Conservation (phyloP, 192 early-diverging fungal genomes). For the Gigaspora rosea region DNA sequence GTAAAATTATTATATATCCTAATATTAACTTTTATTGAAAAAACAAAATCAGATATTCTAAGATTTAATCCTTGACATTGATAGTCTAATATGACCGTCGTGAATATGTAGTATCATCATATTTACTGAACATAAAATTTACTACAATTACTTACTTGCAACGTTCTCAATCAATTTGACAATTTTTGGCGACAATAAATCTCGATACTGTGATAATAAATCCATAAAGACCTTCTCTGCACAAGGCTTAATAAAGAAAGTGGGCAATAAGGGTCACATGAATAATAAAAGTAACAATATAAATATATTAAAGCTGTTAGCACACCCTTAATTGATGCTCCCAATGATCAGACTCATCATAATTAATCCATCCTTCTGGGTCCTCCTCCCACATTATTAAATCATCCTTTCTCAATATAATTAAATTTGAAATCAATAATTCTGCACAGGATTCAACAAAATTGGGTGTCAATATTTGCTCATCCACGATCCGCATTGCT, state of each 20-base stretch:
- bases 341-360: slow-evolving; percentile 85
- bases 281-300: slow-evolving; percentile 25
- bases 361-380: slow-evolving; percentile 81
- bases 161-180: slow-evolving; percentile 61
- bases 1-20: too few species aligned
- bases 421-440: slow-evolving; percentile 71
- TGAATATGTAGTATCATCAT: neutral
- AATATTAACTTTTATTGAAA: neutral
- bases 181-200: slow-evolving; percentile 60
- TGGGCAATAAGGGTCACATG: slow-evolving; percentile 1
- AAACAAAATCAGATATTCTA: neutral
- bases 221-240: slow-evolving; percentile 84
- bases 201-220: slow-evolving; percentile 68
- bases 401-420: slow-evolving; percentile 70
- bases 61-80: slow-evolving; percentile 22
- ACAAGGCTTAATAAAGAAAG: slow-evolving; percentile 57
- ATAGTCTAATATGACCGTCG: slow-evolving; percentile 33
- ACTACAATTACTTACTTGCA: slow-evolving; percentile 42
- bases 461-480: slow-evolving; percentile 66
- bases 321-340: slow-evolving; percentile 70
- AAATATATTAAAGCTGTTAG: too few species aligned
- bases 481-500: slow-evolving; percentile 58
- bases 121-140: neutral
- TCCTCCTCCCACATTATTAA: slow-evolving; percentile 79
- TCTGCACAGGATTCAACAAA: slow-evolving; percentile 70